Evolutionary conservation across 2,329 filamentous ascomycete species (phyloP), one percentile per base, ranked within the genome.

Genomic region (Orbilia ellipsospora): DNA sequence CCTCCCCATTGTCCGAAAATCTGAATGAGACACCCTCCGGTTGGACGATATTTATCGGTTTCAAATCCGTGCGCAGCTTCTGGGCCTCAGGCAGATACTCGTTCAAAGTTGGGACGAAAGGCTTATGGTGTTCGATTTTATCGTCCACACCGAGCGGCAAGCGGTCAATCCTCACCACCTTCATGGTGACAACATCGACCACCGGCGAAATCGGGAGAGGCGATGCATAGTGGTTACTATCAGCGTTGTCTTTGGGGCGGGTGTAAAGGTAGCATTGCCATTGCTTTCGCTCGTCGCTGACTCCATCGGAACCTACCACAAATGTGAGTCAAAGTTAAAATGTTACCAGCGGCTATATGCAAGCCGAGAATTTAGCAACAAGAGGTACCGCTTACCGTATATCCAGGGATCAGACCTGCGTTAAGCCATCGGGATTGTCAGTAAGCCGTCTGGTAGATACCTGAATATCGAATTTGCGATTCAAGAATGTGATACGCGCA

Each of bases 251-350:
- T 79, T 91, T 89, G 31, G 83, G 82, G 20, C 88, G 84, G 82
- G 90, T 85, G 81, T 91, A 91, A 64, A 91, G 81, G 82, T 89
- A 91, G 81, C 87, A 89, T 80, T 90, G 89, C 80, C 86, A 89
- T 78, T 87, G 81, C 52, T 85, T 82, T 82, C 85, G 67, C 80
- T 84, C 83, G 6, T 87, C 84, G 42, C 85, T 82, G 75, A 86
- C 69, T 23, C 86, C 86, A 76, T 87, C 86, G 4, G 86, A 85
- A 2, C 85, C 85, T 86, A 72, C 31, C 18, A 28, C 20, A 18
- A 8, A 26, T 5, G 23, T 44, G 15, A 18, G 18, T 36, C n/a
- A 48, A 48, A 26, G 44, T 18, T 15, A 48, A n/a, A 48, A 48
- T 48, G 1, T 40, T 42, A 52, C 36, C 45, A 63, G 45, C 45